Percentiles rank a stretch among this genome's conserved stretches.
Conservation (phyloP, 2,329 filamentous ascomycete genomes). For the Westerdykella aurantiaca region DNA sequence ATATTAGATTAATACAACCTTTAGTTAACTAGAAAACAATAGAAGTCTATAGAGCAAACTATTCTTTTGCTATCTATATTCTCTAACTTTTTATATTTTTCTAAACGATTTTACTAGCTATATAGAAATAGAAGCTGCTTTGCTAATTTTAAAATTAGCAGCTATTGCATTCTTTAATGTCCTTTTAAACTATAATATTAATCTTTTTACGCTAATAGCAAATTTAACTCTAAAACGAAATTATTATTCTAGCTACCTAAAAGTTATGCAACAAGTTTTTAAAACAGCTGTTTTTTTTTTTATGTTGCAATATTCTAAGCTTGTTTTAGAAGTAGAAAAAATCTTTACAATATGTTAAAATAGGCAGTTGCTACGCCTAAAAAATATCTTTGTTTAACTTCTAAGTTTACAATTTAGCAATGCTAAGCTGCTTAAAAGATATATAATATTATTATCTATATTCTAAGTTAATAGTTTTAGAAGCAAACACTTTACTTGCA, state of each 20-base stretch:
- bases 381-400: too few relatives aligned
- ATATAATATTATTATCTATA: too few relatives aligned
- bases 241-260: constrained; percentile 23
- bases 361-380: too few relatives aligned
- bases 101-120: constrained; percentile 45
- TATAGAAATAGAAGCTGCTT: constrained; percentile 53
- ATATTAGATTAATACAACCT: constrained; percentile 46
- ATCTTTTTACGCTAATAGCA: constrained; percentile 21
- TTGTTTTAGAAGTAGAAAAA: too few relatives aligned
- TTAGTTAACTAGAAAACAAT: constrained; percentile 49
- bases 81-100: constrained; percentile 48
- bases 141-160: constrained; percentile 47
- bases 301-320: too few relatives aligned
- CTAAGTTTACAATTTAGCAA: too few relatives aligned
- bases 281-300: constrained; percentile 26
- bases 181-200: constrained; percentile 22
- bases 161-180: constrained; percentile 45
- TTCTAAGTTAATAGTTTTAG: too few relatives aligned
- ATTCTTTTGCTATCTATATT: constrained; percentile 49
- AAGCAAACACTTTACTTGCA: too few relatives aligned
- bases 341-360: too few relatives aligned
- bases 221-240: constrained; percentile 34
- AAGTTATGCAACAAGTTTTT: constrained; percentile 26
- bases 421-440: too few relatives aligned
- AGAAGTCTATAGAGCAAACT: constrained; percentile 50